phyloP scores from a whole-genome alignment of 2,329 filamentous ascomycete genomes.

The Aureobasidium sp. region DNA sequence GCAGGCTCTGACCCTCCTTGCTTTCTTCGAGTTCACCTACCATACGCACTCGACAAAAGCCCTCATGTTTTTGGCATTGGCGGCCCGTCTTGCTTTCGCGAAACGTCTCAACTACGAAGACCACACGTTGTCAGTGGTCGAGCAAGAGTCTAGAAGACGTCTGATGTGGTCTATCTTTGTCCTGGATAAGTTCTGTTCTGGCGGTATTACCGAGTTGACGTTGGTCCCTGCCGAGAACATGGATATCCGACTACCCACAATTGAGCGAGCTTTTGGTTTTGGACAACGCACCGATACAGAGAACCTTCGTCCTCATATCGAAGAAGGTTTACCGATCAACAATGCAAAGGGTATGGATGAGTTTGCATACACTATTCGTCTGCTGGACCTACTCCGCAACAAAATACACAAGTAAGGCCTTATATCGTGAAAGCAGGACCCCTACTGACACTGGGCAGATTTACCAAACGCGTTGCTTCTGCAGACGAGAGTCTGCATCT shows the following conservation, averaged over 20 bases:
- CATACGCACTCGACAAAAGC: conserved; percentile 10
- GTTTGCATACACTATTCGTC: conserved; percentile 11
- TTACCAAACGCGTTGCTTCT: neutral
- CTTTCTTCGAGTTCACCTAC: conserved; percentile 15
- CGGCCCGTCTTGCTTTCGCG: conserved; percentile 13
- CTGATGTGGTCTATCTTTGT: conserved; percentile 16
- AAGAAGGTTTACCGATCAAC: neutral
- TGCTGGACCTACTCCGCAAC: conserved; percentile 12
- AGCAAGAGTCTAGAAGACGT: conserved; percentile 15
- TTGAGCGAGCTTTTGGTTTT: conserved; percentile 10
- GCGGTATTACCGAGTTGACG: conserved; percentile 1
- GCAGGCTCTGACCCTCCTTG: conserved; percentile 10
- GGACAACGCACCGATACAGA: conserved; percentile 9
- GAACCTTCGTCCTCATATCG: neutral
- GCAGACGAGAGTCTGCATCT: neutral
- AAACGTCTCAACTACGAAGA: conserved; percentile 18
- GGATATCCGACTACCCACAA: conserved; percentile 5
- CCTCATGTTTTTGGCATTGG: conserved; percentile 9
- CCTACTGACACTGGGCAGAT: neutral
- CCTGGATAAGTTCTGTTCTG: conserved; percentile 17
- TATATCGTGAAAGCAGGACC: too few relatives aligned
- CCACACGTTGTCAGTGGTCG: neutral
- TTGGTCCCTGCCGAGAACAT: conserved; percentile 3
- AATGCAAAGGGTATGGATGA: conserved; percentile 16
- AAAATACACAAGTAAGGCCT: conserved; percentile 11